Base-by-base conservation (phyloP, 306 rosid genomes). In the Sicyos edulis region DNA sequence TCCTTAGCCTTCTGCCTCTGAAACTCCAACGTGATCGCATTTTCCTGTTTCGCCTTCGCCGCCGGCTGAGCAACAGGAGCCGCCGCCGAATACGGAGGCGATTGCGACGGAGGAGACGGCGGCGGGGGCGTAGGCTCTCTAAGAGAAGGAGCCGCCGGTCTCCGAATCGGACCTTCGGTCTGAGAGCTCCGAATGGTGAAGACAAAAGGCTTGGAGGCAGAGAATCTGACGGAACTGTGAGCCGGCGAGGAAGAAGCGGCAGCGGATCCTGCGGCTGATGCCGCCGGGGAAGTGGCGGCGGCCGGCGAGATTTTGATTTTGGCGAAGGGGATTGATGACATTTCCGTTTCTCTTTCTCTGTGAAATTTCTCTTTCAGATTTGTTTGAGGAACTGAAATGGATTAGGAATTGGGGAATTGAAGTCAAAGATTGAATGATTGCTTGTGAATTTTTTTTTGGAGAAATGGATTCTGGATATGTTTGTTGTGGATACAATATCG, bases 1-100 rank as follows among this genome's bases (percentile, higher is more conserved):
- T 90, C 97, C 92, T 88, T 93, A 20, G 96, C 98, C 89, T 85
- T 93, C 74, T 77, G 87, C 81, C 98, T 88, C 93, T 93, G 98
- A 78, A 93, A 88, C 89, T 93, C 98, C 54, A 90, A 70, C 3
- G 96, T 88, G 51, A 88, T 37, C 71, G 64, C 87, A 86, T 58
- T 85, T 58, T 77, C 85, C 54, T 79, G 93, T 53, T 71, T 86
- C 12, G 44, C 62, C 74, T 68, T 82, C 0, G 88, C 72, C 47
- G 93, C 92, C 49, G n/a, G n/a, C n/a, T n/a, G n/a, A n/a, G n/a
- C n/a, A n/a, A n/a, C n/a, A n/a, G n/a, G n/a, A n/a, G 93, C 72
- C 49, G 93, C 92, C 49, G 93, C 90, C 54, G 80, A n/a, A n/a
- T n/a, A 86, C 29, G 85, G 69, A 6, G 86, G 92, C 47, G 86